Percentiles rank a stretch among this genome's conserved stretches.
Conservation (phyloP, 768 basidiomycete species). For the Podaxis carcinomalis region DNA sequence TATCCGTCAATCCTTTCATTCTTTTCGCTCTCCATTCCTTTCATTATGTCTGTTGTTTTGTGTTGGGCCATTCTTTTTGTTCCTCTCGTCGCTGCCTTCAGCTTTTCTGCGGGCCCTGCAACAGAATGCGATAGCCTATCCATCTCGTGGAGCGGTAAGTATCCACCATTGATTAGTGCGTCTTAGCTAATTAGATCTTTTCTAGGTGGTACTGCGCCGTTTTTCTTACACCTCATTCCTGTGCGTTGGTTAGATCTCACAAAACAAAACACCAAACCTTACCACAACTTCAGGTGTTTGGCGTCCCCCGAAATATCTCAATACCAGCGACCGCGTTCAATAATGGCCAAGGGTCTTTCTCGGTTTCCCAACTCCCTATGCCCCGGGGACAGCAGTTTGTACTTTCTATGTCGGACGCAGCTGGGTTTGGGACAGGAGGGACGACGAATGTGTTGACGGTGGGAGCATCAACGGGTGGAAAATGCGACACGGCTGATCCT, state of each 20-base stretch:
- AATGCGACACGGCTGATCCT: constrained; percentile 48
- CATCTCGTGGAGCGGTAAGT: constrained; percentile 60
- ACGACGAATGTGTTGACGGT: constrained; percentile 45
- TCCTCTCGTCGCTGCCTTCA: constrained; percentile 35
- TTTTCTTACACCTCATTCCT: constrained; percentile 44
- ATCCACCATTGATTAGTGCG: background rate
- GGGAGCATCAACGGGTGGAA: constrained; percentile 39
- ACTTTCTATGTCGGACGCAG: constrained; percentile 67
- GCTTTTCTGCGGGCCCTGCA: constrained; percentile 37
- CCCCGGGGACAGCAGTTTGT: constrained; percentile 36
- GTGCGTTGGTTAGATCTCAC: constrained; percentile 28
- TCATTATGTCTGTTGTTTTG: constrained; percentile 16
- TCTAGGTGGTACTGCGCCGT: constrained; percentile 60
- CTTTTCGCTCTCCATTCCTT: constrained; percentile 11
- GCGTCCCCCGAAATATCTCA: constrained; percentile 46
- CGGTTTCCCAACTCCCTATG: constrained; percentile 39
- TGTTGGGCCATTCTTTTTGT: constrained; percentile 20
- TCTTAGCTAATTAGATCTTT: constrained; percentile 8
- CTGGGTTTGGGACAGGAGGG: constrained; percentile 67
- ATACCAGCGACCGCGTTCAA: constrained; percentile 53
- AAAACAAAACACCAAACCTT: background rate
- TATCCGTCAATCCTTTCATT: constrained; percentile 17
- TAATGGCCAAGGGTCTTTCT: constrained; percentile 51
- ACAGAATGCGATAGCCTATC: constrained; percentile 60
- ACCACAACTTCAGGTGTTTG: constrained; percentile 41